Conservation (phyloP, 805 yeast genomes). For the Saccharomycopsis fodiens region DNA sequence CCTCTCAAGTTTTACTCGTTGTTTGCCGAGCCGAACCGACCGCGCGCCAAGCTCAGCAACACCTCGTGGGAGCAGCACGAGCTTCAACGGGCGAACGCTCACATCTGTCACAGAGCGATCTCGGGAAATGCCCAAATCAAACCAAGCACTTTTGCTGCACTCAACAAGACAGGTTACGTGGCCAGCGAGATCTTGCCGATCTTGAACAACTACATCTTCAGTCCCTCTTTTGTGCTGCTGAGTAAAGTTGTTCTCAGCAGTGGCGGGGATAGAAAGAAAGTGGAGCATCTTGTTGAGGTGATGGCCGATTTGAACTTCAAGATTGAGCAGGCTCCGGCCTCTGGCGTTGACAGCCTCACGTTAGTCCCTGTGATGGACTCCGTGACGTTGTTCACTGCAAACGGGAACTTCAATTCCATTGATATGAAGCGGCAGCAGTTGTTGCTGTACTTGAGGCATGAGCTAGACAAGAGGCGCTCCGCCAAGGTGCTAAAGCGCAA, state of each 20-base stretch:
- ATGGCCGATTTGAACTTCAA: slow-evolving; percentile 16
- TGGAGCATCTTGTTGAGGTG: slow-evolving; percentile 8
- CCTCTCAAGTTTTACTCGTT: slow-evolving; percentile 55
- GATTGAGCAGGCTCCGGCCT: slow-evolving; percentile 10
- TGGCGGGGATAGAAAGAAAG: slow-evolving; percentile 4
- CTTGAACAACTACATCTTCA: slow-evolving; percentile 18
- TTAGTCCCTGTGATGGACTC: slow-evolving; percentile 17
- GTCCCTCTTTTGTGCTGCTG: slow-evolving; percentile 4
- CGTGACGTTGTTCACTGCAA: slow-evolving; percentile 9
- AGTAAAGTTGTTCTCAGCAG: slow-evolving; percentile 3
- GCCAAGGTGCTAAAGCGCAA: slow-evolving; percentile 5
- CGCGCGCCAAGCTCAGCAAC: slow-evolving; percentile 20
- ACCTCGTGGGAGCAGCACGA: slow-evolving; percentile 21
- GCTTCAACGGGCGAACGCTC: slow-evolving; percentile 21
- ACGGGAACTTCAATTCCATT: slow-evolving; percentile 2
- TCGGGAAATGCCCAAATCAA: slow-evolving; percentile 21
- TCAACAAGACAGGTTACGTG: slow-evolving; percentile 7
- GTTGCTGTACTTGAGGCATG: slow-evolving; percentile 4
- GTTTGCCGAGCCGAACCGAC: slow-evolving; percentile 54
- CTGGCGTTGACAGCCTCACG: slow-evolving; percentile 6
- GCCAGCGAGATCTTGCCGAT: slow-evolving; percentile 29
- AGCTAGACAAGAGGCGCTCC: slow-evolving; percentile 3
- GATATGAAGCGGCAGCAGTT: slow-evolving; percentile 9
- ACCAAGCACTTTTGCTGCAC: slow-evolving; percentile 18
- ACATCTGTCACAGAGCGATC: slow-evolving; percentile 24